Base-by-base conservation (phyloP, 805 yeast species). In the Scheffersomyces amazonensis region DNA sequence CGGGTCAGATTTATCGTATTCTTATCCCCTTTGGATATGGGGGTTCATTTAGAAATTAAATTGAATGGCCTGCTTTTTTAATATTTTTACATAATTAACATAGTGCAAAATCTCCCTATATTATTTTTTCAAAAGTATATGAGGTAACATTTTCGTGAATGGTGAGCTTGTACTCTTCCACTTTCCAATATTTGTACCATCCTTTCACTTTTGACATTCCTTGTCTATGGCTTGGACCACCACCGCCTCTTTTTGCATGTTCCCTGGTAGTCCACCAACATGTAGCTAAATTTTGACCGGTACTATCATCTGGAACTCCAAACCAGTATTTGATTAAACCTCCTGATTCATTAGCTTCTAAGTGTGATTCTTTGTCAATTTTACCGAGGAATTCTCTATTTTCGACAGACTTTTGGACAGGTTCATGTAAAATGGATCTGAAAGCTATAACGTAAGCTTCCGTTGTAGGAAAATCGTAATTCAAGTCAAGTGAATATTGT, bases 281-380 rank as follows among this genome's bases (percentile, higher is more conserved):
- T 3, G 71, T 66, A 2, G 71, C 71, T 31, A 66, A 46, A 40
- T 66, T 66, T 37, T 55, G 50, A 1, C 64, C 70, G 7, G 42
- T 36, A 11, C 32, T 46, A 18, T 50, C 53, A 39, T 65, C 58
- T 1, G 71, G 70, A 5, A 53, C 46, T 0, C 71, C 71, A 42
- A 52, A 65, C 68, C 69, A 65, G 46, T 66, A 36, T 18, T 36
- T 31, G 9, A 36, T n/a, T 23, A 36, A 31, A 6, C 39, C 39
- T 16, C 39, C 39, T 21, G 30, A 20, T 23, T 31, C 31, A 24
- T 31, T 31, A 9, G 34, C 39, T 36, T 36, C 39, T 13, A 34
- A 37, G 37, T 65, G 71, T 2, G 68, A 56, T 2, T 38, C 50
- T 37, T 56, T 50, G 42, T 66, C 71, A 4, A 63, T 45, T 12